phyloP scores from a whole-genome alignment of 768 basidiomycete genomes.

The Arthromyces matolae region DNA sequence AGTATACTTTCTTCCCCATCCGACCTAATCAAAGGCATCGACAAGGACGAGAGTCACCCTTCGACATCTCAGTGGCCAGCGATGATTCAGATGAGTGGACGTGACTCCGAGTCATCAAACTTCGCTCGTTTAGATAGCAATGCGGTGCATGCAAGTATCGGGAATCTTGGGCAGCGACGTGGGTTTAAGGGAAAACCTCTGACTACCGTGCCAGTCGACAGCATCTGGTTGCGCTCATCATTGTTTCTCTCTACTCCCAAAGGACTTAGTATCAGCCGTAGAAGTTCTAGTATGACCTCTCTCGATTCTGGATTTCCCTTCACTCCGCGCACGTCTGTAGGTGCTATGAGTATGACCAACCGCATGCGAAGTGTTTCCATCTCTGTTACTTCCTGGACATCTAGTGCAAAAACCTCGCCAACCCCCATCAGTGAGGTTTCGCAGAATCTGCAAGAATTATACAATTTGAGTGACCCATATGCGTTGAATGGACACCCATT shows the following conservation, averaged over 20 bases:
- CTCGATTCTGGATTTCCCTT: conserved; percentile 3
- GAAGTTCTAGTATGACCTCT: conserved; percentile 12
- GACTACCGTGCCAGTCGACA: conserved; percentile 3
- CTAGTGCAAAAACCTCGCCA: conserved; percentile 4
- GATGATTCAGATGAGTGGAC: too few relatives aligned
- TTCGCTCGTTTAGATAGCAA: neutral
- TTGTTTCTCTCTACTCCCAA: conserved; percentile 20
- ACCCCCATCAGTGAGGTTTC: conserved; percentile 10
- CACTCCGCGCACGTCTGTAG: conserved; percentile 19
- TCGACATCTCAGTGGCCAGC: conserved; percentile 5
- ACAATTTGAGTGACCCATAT: conserved; percentile 18
- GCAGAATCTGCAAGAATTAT: conserved; percentile 17
- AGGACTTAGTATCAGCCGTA: conserved; percentile 15
- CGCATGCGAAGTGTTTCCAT: conserved; percentile 21
- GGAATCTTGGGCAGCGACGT: conserved; percentile 26
- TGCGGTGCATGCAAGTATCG: conserved; percentile 13
- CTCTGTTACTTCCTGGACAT: conserved; percentile 13
- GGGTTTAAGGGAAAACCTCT: conserved; percentile 30
- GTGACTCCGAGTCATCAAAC: too few relatives aligned
- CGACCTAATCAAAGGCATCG: too few relatives aligned
- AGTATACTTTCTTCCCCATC: neutral
- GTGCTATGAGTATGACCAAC: conserved; percentile 20
- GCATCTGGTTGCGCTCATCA: conserved; percentile 11
- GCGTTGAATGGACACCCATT: conserved; percentile 16
- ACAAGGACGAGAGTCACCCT: too few relatives aligned